Base-by-base conservation (phyloP, 345 rosid species). In the Salix suchowensis region DNA sequence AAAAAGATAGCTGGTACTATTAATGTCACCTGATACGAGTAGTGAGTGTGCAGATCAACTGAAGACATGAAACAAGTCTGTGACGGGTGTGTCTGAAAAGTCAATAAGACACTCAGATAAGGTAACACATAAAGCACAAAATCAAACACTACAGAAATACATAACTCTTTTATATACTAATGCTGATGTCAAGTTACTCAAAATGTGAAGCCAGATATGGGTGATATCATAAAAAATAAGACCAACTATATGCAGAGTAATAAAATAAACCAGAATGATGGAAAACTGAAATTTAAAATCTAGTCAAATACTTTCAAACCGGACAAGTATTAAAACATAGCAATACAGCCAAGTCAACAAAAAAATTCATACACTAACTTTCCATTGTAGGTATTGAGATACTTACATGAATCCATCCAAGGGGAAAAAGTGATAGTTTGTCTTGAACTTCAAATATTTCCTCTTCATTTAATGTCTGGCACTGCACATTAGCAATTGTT, bases 41-140 rank as follows among this genome's bases (percentile, higher is more conserved):
- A 96, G 83, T 96, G 99, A 23, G 98, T 96, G 78, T 96, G 99
- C 78, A 96, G 91, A 88, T 93, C 99, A 71, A 96, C 97, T 7
- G 99, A 96, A 65, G 99, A 96, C 99, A 93, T 96, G 88, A 96
- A 96, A 85, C 97, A 96, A 69, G 96, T 92, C 81, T 96, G 98
- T 2, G 98, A 84, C 62, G 99, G 99, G 79, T 96, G 98, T 21
- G 99, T 96, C 99, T 96, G 93, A 78, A 85, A 85, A 79, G 52
- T 58, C 76, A 79, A 46, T 19, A 86, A 75, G 28, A 83, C 81
- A 77, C 73, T 16, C 18, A 15, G 50, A 60, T 18, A 54, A 74
- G 69, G 61, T 16, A 58, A 61, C 30, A 68, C 8, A 28, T 65
- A 72, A 78, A 72, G 39, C 18, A 24, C n/a, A n/a, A 36, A 2